Evolutionary conservation across 177 flowering plant genomes (phyloP), one percentile per base, ranked within the genome.

Genomic region (Vitis hybrid): DNA sequence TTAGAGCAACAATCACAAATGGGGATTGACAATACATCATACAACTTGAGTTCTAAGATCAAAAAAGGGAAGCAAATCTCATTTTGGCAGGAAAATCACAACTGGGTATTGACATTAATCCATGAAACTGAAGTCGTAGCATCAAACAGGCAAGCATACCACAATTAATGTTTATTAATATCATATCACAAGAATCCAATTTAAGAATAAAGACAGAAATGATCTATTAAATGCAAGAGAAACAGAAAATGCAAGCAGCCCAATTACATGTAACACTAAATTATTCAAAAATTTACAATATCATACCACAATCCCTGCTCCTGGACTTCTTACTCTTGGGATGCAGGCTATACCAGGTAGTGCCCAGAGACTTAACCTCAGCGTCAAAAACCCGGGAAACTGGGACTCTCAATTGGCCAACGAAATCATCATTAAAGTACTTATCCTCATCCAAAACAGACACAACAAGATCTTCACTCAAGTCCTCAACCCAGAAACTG

Each of bases 371-470:
- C 74, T 85, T 83, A 54, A 78, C 80, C 10, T 78, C 83, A 0
- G 97, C 84, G 73, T 95, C 97, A 41, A 93, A 88, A 58, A 93
- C 91, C 15, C 35, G 79, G 1, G 80, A 81, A 46, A 95, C 77
- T 0, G 94, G 90, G 3, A 95, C 60, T 65, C 81, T 89, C 21
- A 95, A 52, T 70, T 76, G 88, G 8, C 99, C 98, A n/a, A 95
- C 84, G 70, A 93, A 90, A 74, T 95, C 98, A 77, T 93, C 91
- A 61, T 84, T 90, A 74, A 90, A 90, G 80, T 86, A 93, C 87
- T 85, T 90, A 68, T 93, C 98, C 69, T 93, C 99, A 78, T 93
- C 96, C 73, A 89, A 62, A 24, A 93, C 97, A 77, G 78, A 83
- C 48, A 95, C 66, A 2, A 78, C 62, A 18, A 95, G 88, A 76